A percentile compares a stretch with the other conserved stretches of the same genome.
Evolutionary conservation across 2,329 filamentous ascomycete species (phyloP).

Genomic region (Orbilia oligospora): DNA sequence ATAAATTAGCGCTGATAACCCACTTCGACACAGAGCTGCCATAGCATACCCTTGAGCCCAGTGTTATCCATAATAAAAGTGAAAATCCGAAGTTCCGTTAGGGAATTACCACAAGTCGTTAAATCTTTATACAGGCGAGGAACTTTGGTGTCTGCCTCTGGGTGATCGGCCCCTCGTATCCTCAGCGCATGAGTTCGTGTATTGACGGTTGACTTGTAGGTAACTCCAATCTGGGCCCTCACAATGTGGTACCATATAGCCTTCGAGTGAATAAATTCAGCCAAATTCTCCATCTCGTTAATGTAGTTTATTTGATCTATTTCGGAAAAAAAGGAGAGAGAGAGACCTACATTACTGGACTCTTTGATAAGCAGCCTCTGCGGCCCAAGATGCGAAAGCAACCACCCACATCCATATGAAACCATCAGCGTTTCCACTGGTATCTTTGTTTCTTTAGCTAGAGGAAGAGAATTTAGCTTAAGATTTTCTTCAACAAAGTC

Average conservation of each 20-base stretch:
- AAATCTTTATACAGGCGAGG: neutral
- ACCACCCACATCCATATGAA: constrained; percentile 13
- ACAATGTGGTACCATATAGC: constrained; percentile 7
- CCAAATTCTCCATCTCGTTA: neutral
- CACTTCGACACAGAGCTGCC: neutral
- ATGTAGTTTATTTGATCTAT: neutral
- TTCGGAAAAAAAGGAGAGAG: neutral
- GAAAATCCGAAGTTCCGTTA: constrained; percentile 10
- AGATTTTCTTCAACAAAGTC: neutral
- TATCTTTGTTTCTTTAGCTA: neutral
- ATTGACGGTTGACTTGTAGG: neutral
- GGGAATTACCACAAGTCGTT: neutral
- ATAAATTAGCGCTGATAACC: neutral
- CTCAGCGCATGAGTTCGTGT: neutral
- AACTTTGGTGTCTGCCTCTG: neutral
- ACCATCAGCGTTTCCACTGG: neutral
- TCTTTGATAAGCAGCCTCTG: neutral
- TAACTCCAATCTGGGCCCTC: neutral
- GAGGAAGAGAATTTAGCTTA: neutral
- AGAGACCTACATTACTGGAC: neutral
- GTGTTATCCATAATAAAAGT: neutral
- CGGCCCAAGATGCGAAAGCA: constrained; percentile 8
- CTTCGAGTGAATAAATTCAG: neutral
- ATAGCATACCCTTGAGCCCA: neutral
- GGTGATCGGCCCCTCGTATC: neutral